phyloP scores from a whole-genome alignment of 2,329 filamentous ascomycete species.

The Ophiostoma novo-ulmi region DNA sequence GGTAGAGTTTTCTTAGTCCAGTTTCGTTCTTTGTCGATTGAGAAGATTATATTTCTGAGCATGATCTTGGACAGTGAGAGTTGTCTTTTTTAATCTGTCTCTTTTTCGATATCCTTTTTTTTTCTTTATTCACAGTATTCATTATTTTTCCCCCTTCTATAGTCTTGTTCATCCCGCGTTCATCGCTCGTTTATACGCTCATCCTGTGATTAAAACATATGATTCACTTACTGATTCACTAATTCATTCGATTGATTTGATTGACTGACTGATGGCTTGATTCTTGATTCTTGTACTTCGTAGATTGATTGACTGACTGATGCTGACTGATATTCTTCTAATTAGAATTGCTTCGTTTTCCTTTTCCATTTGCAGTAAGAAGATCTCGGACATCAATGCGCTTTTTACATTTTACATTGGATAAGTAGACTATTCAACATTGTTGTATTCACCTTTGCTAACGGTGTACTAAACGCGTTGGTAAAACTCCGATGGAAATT shows the following conservation, averaged over 20 bases:
- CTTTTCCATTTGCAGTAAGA: slow-evolving; percentile 18
- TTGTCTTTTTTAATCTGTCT: neutral
- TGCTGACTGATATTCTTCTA: neutral
- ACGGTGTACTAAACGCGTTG: neutral
- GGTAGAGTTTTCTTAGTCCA: neutral
- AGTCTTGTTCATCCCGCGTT: neutral
- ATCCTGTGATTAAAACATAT: too few relatives aligned
- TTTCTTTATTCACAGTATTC: neutral
- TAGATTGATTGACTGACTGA: neutral
- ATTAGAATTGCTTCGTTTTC: slow-evolving; percentile 16
- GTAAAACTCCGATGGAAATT: neutral
- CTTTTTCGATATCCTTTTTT: neutral
- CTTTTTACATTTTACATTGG: slow-evolving; percentile 1
- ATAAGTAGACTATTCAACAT: neutral
- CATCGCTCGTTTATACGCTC: neutral
- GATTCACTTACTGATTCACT: neutral
- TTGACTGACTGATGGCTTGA: neutral
- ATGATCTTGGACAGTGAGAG: neutral
- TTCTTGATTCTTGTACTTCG: too few relatives aligned
- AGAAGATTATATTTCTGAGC: neutral
- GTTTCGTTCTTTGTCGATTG: neutral
- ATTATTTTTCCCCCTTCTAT: neutral
- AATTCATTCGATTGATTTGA: neutral
- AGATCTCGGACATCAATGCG: neutral
- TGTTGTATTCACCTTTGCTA: neutral